These are phyloP conservation scores for Talaromyces trachyspermus DNA, from an alignment of 495 filamentous ascomycete genomes.

Conservation along the genomic window DNA sequence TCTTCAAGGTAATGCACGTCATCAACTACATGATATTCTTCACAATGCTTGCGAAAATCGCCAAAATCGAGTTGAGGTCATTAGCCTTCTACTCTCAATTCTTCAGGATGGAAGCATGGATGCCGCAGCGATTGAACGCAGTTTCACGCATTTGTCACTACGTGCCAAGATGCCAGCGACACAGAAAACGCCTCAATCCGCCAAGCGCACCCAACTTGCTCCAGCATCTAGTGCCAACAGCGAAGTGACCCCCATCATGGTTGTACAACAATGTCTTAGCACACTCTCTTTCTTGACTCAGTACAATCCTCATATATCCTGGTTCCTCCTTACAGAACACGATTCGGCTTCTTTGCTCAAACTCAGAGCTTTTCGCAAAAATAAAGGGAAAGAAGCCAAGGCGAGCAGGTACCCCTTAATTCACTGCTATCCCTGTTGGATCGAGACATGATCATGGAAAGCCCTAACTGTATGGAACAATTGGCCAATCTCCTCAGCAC, in stretches of 20 bases:
- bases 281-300: slow-evolving; percentile 72
- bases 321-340: slow-evolving; percentile 93
- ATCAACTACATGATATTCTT: slow-evolving; percentile 76
- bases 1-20: slow-evolving; percentile 73
- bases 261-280: slow-evolving; percentile 89
- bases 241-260: slow-evolving; percentile 86
- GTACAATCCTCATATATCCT: slow-evolving; percentile 77
- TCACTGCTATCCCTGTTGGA: slow-evolving; percentile 82
- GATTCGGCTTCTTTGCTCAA: slow-evolving; percentile 69
- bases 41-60: slow-evolving; percentile 86
- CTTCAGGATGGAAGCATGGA: slow-evolving; percentile 95
- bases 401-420: slow-evolving; percentile 88
- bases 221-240: slow-evolving; percentile 48
- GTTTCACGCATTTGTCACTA: slow-evolving; percentile 85
- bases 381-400: slow-evolving; percentile 77
- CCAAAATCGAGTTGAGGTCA: slow-evolving; percentile 89
- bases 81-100: slow-evolving; percentile 86
- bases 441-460: slow-evolving; percentile 89
- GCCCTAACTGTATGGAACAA: slow-evolving; percentile 87
- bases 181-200: slow-evolving; percentile 70
- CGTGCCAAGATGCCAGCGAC: slow-evolving; percentile 73
- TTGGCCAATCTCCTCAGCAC: slow-evolving; percentile 78
- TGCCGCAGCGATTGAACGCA: slow-evolving; percentile 87
- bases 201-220: slow-evolving; percentile 62
- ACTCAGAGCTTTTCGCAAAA: slow-evolving; percentile 67